phyloP scores from a whole-genome alignment of 164 flowering plant species.

The Piper betle region DNA sequence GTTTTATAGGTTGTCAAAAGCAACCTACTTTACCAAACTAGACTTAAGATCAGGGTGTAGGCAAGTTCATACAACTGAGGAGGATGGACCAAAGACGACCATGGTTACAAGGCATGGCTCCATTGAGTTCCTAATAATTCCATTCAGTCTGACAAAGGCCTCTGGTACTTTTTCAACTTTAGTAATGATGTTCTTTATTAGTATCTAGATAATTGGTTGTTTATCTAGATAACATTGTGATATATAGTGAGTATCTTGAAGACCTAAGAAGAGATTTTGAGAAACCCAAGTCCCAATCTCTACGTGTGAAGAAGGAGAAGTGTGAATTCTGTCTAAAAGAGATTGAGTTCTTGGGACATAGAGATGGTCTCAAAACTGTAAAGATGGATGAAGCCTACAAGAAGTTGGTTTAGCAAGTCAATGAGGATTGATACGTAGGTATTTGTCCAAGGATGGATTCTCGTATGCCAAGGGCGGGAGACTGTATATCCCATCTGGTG shows the following conservation, averaged over 20 bases:
- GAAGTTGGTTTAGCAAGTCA: no score
- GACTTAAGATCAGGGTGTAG: conserved; percentile 5
- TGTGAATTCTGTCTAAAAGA: background rate
- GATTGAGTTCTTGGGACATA: background rate
- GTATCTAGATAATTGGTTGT: no score
- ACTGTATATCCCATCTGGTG: no score
- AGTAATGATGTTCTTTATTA: no score
- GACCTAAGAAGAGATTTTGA: background rate
- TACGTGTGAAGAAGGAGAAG: conserved; percentile 1
- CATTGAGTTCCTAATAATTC: conserved; percentile 7
- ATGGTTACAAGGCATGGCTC: no score
- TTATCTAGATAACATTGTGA: background rate
- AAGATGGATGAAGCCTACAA: no score
- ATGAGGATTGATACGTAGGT: no score
- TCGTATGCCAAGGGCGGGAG: no score
- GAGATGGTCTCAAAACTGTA: background rate
- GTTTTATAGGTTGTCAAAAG: background rate
- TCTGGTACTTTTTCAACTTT: no score
- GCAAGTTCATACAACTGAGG: conserved; percentile 2
- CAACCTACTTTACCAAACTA: conserved; percentile 1
- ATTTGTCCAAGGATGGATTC: no score
- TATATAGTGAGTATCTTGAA: background rate
- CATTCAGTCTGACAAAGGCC: background rate
- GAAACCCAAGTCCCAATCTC: background rate
- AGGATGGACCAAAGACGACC: background rate